Conservation (phyloP, 2,329 filamentous ascomycete species). For the Xylariaceae sp. region DNA sequence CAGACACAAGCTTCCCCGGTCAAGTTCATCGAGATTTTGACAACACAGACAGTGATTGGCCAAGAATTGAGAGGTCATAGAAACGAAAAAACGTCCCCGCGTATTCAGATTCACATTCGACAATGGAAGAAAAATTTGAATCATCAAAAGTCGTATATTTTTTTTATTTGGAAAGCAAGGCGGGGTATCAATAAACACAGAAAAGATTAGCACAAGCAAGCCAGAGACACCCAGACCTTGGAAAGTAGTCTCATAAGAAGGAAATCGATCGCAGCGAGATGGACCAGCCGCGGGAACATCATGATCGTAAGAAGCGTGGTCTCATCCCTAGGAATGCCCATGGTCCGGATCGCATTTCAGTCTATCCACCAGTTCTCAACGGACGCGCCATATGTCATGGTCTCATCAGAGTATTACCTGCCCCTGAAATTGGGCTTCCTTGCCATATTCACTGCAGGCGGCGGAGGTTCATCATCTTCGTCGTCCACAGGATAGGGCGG, state of each 20-base stretch:
- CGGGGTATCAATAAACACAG: slow-evolving; percentile 16
- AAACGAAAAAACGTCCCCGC: neutral
- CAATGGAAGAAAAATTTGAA: neutral
- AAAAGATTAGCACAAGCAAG: neutral
- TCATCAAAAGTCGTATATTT: slow-evolving; percentile 6
- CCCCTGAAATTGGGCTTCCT: slow-evolving; percentile 72
- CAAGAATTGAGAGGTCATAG: no score
- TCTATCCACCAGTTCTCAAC: slow-evolving; percentile 8
- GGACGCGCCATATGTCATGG: neutral
- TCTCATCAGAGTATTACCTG: slow-evolving; percentile 31
- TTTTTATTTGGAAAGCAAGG: slow-evolving; percentile 6
- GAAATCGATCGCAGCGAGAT: slow-evolving; percentile 3
- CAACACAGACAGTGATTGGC: no score
- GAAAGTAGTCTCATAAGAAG: slow-evolving; percentile 4
- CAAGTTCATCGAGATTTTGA: no score
- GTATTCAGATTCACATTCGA: neutral
- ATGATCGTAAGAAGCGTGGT: neutral
- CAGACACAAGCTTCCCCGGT: no score
- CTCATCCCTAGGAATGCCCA: slow-evolving; percentile 2
- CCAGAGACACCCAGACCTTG: neutral
- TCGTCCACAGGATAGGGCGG: slow-evolving; percentile 76
- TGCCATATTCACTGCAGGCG: slow-evolving; percentile 78
- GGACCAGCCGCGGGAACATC: slow-evolving; percentile 4
- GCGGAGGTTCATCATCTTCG: slow-evolving; percentile 56
- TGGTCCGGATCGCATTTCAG: neutral